Percentiles rank a stretch among this genome's conserved stretches.
Conservation (phyloP, 2,329 filamentous ascomycete genomes). For the Claviceps fusiformis region DNA sequence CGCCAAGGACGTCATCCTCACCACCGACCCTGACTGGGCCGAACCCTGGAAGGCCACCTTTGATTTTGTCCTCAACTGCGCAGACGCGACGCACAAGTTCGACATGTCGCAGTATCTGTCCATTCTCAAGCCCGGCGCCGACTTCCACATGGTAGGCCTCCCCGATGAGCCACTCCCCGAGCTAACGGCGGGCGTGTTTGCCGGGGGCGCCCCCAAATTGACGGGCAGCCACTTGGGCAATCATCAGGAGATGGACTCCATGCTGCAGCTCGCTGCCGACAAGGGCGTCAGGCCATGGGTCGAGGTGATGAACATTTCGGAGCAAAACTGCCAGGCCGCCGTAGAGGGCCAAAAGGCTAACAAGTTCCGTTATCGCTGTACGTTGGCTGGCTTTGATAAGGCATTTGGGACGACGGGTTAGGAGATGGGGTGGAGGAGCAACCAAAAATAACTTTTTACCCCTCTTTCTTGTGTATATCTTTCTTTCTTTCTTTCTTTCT, state of each 20-base stretch:
- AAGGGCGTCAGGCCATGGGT: conserved; percentile 44
- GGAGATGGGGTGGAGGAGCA: too few species aligned
- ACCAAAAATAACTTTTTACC: too few species aligned
- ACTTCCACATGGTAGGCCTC: conserved; percentile 45
- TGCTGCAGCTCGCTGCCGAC: conserved; percentile 42
- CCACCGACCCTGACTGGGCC: conserved; percentile 40
- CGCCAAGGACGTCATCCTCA: conserved; percentile 39
- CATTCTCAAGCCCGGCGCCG: conserved; percentile 36
- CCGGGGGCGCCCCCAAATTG: conserved; percentile 38
- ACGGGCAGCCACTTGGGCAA: conserved; percentile 47
- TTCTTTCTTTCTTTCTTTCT: too few species aligned
- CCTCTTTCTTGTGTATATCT: too few species aligned
- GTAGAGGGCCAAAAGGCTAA: conserved; percentile 56
- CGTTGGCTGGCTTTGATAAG: conserved; percentile 54
- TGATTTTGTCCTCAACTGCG: conserved; percentile 37
- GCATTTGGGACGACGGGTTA: conserved; percentile 28
- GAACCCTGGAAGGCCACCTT: conserved; percentile 37
- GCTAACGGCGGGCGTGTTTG: conserved; percentile 28
- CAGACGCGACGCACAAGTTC: conserved; percentile 38
- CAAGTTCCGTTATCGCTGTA: conserved; percentile 60
- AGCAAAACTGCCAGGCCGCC: conserved; percentile 55
- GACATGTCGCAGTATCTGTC: conserved; percentile 37
- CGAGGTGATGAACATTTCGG: conserved; percentile 49
- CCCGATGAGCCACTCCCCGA: conserved; percentile 35
- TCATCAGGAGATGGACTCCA: conserved; percentile 43